These are phyloP conservation scores for Colletotrichum costaricense DNA, from an alignment of 2,329 filamentous ascomycete genomes.

Conservation along the genomic window DNA sequence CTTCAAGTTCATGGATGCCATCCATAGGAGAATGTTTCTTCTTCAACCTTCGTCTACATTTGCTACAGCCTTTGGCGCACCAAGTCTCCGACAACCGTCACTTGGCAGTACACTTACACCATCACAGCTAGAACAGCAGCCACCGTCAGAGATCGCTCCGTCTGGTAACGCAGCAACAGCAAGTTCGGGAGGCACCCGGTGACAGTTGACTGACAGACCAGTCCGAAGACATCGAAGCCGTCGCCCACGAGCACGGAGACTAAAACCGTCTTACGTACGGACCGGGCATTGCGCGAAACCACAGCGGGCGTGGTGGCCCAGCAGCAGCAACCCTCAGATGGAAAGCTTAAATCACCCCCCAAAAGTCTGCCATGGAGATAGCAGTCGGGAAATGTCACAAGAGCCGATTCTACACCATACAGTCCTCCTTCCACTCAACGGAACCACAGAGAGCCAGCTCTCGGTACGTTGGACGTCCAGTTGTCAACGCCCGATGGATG, in stretches of 20 bases:
- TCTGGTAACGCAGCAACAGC: constrained; percentile 18
- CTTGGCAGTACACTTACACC: constrained; percentile 2
- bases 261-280: constrained; percentile 15
- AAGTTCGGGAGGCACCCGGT: constrained; percentile 13
- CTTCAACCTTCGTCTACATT: not conserved
- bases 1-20: not conserved
- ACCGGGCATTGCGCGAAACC: constrained; percentile 32
- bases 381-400: not conserved
- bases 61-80: not conserved
- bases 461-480: not conserved
- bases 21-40: constrained; percentile 6
- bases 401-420: not conserved
- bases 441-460: not conserved
- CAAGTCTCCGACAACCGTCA: constrained; percentile 7
- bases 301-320: constrained; percentile 20
- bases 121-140: constrained; percentile 1
- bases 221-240: not conserved
- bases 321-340: constrained; percentile 20
- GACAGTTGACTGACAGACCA: constrained; percentile 6
- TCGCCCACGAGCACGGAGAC: constrained; percentile 24
- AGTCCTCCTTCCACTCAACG: not conserved
- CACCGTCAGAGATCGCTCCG: constrained; percentile 7
- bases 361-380: not conserved
- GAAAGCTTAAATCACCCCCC: constrained; percentile 23
- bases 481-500: constrained; percentile 2